Evolutionary conservation across 306 rosid genomes (phyloP), one percentile per base, ranked within the genome.

Genomic region (Lotus japonicus): DNA sequence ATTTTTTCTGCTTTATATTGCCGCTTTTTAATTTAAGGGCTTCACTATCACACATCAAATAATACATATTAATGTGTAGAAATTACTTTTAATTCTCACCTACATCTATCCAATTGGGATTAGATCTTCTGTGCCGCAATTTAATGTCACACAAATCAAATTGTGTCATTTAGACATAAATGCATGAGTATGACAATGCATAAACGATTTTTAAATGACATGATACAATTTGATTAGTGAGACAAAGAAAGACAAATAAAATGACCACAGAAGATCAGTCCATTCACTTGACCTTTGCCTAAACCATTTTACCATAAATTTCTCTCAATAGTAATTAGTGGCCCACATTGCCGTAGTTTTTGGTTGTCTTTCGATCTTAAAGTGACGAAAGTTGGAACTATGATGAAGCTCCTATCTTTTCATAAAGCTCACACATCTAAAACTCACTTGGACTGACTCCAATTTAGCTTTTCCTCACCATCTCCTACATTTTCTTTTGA

Each of bases 401-500:
- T 74, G 83, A 81, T 79, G 90, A 82, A 70, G 80, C 33, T 77
- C 14, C 66, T 72, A 67, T 80, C 90, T 87, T 87, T 87, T 82
- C 69, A 80, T 78, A 91, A 88, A 87, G 88, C 79, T 81, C 78
- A 83, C 78, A 83, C 67, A 72, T 76, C 70, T 53, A 81, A 84
- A 83, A 64, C 48, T 48, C 83, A 56, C 45, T 23, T 74, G 55
- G 84, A 76, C 89, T 87, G 66, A 82, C 87, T 80, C 76, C 50
- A 68, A 68, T 75, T 42, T 77, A 69, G 74, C 74, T 77, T 82
- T 53, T 50, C 17, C 59, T 82, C 92, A 82, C 83, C 66, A 65
- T 58, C 82, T 72, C 82, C 96, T 7, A 82, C 73, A 72, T 80
- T 75, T 80, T 90, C 89, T 88, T 87, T 92, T 85, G 95, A 92